Base-by-base conservation (phyloP, 2,329 filamentous ascomycete species). In the Fusarium sp. region DNA sequence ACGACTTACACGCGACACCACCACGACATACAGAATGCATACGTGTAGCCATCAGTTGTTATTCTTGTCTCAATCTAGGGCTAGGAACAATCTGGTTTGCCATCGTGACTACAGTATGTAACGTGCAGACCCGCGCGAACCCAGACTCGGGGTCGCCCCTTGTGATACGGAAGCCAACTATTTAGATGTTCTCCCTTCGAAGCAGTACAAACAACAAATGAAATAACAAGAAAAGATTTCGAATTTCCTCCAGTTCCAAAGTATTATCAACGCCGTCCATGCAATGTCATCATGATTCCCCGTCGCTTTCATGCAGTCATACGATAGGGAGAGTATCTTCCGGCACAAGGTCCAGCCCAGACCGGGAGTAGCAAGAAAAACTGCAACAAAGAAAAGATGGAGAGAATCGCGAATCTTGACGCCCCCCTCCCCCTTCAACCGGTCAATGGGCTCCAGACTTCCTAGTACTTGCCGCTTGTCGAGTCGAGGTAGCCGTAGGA, bases 401-500 rank as follows among this genome's bases (percentile, higher is more conserved):
- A 51, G 17, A 51, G 46, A 31, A 51, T 31, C 46, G 17, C 31
- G 46, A 31, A 51, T 31, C 27, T 51, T 51, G 17, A 38, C 44
- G 42, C 40, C 17, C 40, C 64, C 42, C 14, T 38, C 16, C 29
- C 31, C 53, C 63, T 64, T 71, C 55, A 72, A 56, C 64, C 66
- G 64, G 40, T 57, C 58, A 72, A 58, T 46, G 63, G 62, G 58
- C 72, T 73, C 63, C 72, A 73, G 58, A 59, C 69, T 61, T 72
- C 67, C 74, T 77, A 77, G 61, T 75, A 69, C 66, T 77, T 78
- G 61, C 62, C 76, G 62, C 66, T 70, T 66, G 68, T 60, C 51
- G 75, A 67, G 56, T 82, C 81, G 44, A 84, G 74, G 36, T 80
- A 79, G 33, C 81, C 81, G 55, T 83, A 78, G 31, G 80, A 81